Evolutionary conservation across 805 yeast species (phyloP), one percentile per base, ranked within the genome.

Genomic region (Danielozyma ontarioensis): DNA sequence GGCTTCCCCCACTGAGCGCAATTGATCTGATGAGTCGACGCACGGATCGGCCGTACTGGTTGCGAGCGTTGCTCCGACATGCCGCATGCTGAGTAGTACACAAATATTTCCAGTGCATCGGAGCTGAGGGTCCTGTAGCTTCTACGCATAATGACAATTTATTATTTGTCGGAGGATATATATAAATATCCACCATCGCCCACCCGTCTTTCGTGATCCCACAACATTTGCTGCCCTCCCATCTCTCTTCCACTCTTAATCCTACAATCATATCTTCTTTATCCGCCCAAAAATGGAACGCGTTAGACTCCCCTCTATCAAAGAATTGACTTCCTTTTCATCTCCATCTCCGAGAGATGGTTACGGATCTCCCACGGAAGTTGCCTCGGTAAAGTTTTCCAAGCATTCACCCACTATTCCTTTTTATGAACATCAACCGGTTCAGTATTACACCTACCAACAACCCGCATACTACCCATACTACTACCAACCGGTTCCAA

Each of bases 221-320:
- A n/a, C n/a, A n/a, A n/a, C n/a, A n/a, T n/a, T n/a, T n/a, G n/a
- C n/a, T n/a, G n/a, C n/a, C n/a, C n/a, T n/a, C n/a, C n/a, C n/a
- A n/a, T n/a, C n/a, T n/a, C n/a, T n/a, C n/a, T n/a, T 15, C 27
- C 5, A 18, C 13, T 18, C 13, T 14, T 12, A 5, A 29, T 6
- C 23, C 12, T 11, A 35, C 28, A 34, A 31, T 35, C 3, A n/a
- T 34, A 12, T 17, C 17, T 18, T 28, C n/a, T 13, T n/a, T 30
- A 21, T 27, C 25, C 21, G 26, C 37, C 7, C 22, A 19, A 19
- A 19, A 6, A 19, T 19, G 22, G 26, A 35, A 21, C 38, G 39
- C 34, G 40, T 53, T 25, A 52, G 41, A 35, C 45, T 55, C 35
- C 59, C 61, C 11, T 51, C 59, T 2, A 53, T 55, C 16, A 46